Base-by-base conservation (phyloP, 2,329 filamentous ascomycete species). In the Calonectria montana region DNA sequence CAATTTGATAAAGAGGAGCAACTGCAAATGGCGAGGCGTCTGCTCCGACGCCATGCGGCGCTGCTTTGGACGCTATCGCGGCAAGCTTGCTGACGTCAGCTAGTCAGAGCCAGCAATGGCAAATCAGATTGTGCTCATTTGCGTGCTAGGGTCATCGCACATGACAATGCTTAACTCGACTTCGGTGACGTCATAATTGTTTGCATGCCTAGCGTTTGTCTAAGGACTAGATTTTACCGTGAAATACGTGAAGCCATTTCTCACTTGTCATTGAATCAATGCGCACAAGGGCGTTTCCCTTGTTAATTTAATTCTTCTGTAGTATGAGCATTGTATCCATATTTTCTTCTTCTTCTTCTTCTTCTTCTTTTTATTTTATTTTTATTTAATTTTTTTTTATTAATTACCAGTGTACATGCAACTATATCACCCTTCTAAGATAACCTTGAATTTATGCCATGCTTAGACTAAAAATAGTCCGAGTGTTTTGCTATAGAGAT, bases 21-120 rank as follows among this genome's bases (percentile, higher is more conserved):
- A 8, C 39, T 59, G 41, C 37, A 41, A 43, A 41, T 23, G 31
- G 37, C 21, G 53, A 59, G 53, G 50, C 65, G 65, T 48, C 37
- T 29, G 21, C 18, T 29, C 29, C 31, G 29, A 31, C 43, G 47
- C 55, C 35, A 53, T 43, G 35, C 31, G 8, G 18, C 45, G 13
- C 16, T 50, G 18, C 23, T 29, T 35, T 16, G 23, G 39, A 62
- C 55, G 65, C 37, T 43, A 67, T 67, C 35, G 65, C 55, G 25
- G 43, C 64, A n/a, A 29, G 29, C 47, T 25, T 25, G 47, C 63
- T 65, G 63, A 65, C 45, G 63, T 65, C 63, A 65, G 63, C 63
- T 23, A 41, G 29, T 31, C 27, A 29, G 21, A 35, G 18, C 25
- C 35, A 23, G 39, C 18, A 27, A 27, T 53, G 35, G 31, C 45